phyloP scores from a whole-genome alignment of 2,329 filamentous ascomycete species.

The Penicillium sp. region DNA sequence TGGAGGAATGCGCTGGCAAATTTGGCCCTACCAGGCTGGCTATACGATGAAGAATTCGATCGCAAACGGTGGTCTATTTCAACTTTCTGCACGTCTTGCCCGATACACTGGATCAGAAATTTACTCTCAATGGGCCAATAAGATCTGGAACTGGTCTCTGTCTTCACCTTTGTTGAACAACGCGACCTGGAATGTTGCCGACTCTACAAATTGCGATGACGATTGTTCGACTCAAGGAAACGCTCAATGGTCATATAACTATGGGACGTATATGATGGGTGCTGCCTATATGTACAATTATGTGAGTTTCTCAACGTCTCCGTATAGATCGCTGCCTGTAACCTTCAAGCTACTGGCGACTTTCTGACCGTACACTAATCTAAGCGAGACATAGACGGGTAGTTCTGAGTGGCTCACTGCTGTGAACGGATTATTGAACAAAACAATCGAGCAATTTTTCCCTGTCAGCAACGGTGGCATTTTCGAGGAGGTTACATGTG shows the following conservation, averaged over 20 bases:
- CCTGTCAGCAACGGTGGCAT: conserved; percentile 25
- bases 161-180: conserved; percentile 55
- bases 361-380: background rate
- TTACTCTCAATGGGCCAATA: conserved; percentile 58
- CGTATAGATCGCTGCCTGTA: conserved; percentile 1
- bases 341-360: background rate
- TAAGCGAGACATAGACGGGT: conserved; percentile 38
- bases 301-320: conserved; percentile 32
- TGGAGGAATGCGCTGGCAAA: conserved; percentile 76
- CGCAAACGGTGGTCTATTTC: conserved; percentile 74
- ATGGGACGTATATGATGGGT: conserved; percentile 55
- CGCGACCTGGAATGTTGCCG: conserved; percentile 57
- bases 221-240: conserved; percentile 58
- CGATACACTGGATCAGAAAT: conserved; percentile 59
- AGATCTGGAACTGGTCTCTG: conserved; percentile 58
- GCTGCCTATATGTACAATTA: conserved; percentile 64
- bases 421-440: conserved; percentile 53
- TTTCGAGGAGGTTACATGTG: conserved; percentile 58
- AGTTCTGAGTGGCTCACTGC: conserved; percentile 52
- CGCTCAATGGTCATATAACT: conserved; percentile 63
- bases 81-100: conserved; percentile 68
- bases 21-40: conserved; percentile 69
- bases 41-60: conserved; percentile 79
- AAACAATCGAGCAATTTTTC: conserved; percentile 45
- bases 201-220: conserved; percentile 54